phyloP scores from a whole-genome alignment of 1,284 basidiomycete species.

The Cryptococcus depauperatus region DNA sequence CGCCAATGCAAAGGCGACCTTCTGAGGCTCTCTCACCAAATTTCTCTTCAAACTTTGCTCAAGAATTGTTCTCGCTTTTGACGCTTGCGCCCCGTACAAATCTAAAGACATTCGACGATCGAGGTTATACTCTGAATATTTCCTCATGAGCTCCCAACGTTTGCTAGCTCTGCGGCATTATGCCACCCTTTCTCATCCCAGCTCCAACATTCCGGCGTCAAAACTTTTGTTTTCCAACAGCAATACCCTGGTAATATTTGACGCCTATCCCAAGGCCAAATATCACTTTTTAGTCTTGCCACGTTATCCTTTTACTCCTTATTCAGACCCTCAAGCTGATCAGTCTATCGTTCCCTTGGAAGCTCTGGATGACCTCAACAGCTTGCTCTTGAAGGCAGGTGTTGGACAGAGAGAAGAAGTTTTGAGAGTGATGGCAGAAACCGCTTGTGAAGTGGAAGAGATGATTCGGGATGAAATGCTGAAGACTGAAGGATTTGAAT shows the following conservation, averaged over 20 bases:
- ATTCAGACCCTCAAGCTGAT: constrained; percentile 11
- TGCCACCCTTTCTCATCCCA: constrained; percentile 52
- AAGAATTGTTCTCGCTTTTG: too few relatives aligned
- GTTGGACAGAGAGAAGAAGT: constrained; percentile 48
- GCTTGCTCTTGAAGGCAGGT: constrained; percentile 49
- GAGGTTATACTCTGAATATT: too few relatives aligned
- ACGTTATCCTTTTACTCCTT: constrained; percentile 46
- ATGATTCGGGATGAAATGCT: constrained; percentile 76
- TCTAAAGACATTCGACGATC: too few relatives aligned
- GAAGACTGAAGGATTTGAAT: constrained; percentile 64
- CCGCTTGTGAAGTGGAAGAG: constrained; percentile 52
- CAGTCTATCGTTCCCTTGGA: constrained; percentile 19
- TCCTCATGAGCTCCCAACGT: too few relatives aligned
- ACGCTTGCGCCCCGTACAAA: too few relatives aligned
- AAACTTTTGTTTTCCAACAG: constrained; percentile 57
- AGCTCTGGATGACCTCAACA: constrained; percentile 54
- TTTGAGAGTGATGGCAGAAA: constrained; percentile 53
- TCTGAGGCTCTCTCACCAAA: too few relatives aligned
- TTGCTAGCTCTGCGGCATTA: constrained; percentile 57
- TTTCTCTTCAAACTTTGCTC: too few relatives aligned
- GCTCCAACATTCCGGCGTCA: constrained; percentile 52
- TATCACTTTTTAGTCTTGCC: constrained; percentile 78
- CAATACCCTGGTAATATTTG: constrained; percentile 65
- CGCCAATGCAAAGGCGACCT: too few relatives aligned
- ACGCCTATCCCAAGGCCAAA: constrained; percentile 72